These are phyloP conservation scores for Pythium sukuiense DNA, from an alignment of 352 stramenopile genomes.

Conservation along the genomic window DNA sequence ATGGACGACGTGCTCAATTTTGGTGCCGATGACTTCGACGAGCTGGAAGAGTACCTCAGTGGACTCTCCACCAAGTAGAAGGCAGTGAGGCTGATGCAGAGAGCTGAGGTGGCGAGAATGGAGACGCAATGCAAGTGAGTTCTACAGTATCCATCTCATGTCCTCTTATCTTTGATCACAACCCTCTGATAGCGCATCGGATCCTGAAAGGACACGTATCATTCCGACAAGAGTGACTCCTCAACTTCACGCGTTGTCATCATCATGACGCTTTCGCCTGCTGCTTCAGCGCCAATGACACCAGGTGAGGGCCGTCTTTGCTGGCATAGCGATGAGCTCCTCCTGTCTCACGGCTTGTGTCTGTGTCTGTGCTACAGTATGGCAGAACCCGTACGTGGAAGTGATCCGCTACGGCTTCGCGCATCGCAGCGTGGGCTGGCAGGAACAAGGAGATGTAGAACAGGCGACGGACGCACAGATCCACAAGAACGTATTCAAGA, in stretches of 20 bases:
- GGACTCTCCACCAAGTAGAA: conserved; percentile 55
- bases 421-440: conserved; percentile 52
- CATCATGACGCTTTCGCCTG: conserved; percentile 6
- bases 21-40: conserved; percentile 85
- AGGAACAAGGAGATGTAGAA: conserved; percentile 65
- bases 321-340: neutral
- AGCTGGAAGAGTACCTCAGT: conserved; percentile 87
- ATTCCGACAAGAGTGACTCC: neutral
- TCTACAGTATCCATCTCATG: neutral
- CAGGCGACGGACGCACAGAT: conserved; percentile 63
- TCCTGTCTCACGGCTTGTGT: neutral
- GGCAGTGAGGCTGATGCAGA: neutral
- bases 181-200: neutral
- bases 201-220: conserved; percentile 10
- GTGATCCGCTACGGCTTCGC: conserved; percentile 78
- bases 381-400: conserved; percentile 87
- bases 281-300: neutral
- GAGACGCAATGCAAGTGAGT: neutral
- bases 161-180: neutral
- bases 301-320: conserved; percentile 15
- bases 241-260: neutral
- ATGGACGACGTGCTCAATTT: conserved; percentile 83
- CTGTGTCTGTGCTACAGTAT: conserved; percentile 40
- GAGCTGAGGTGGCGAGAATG: neutral
- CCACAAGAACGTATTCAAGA: conserved; percentile 78